phyloP scores from a whole-genome alignment of 2,329 filamentous ascomycete genomes.

The Alternaria viburni region DNA sequence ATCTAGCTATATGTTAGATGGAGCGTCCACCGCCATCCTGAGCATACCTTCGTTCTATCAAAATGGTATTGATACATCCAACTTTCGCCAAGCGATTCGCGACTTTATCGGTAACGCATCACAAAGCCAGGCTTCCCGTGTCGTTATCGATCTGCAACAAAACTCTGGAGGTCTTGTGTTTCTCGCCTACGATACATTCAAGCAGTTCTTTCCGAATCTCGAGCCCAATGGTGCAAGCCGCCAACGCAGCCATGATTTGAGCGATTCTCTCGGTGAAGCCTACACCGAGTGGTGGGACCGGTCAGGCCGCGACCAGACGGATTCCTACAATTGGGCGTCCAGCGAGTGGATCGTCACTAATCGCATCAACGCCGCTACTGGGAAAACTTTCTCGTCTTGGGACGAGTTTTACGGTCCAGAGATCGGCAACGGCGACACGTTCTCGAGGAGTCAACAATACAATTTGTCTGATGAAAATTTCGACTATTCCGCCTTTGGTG shows the following conservation, averaged over 20 bases:
- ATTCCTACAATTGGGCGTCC: constrained; percentile 1
- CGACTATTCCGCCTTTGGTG: not conserved
- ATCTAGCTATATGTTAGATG: constrained; percentile 52
- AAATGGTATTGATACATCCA: not conserved
- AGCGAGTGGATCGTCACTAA: constrained; percentile 25
- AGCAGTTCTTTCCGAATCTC: constrained; percentile 55
- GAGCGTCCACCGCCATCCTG: constrained; percentile 50
- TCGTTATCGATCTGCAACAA: constrained; percentile 66
- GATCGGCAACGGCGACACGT: constrained; percentile 40
- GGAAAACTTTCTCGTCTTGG: constrained; percentile 50
- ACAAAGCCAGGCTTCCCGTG: constrained; percentile 55
- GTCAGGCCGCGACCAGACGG: constrained; percentile 3
- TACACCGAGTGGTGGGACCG: constrained; percentile 10
- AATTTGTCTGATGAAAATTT: not conserved
- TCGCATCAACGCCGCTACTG: constrained; percentile 25
- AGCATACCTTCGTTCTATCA: constrained; percentile 50
- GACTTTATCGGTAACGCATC: constrained; percentile 55
- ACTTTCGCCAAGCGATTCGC: constrained; percentile 34
- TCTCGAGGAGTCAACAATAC: constrained; percentile 32
- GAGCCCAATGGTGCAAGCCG: constrained; percentile 52
- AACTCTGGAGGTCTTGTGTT: constrained; percentile 61
- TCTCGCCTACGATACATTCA: constrained; percentile 50
- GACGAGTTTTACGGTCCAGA: constrained; percentile 43
- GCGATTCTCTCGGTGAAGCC: constrained; percentile 20
- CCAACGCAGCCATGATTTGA: constrained; percentile 49